Evolutionary conservation across 306 rosid species (phyloP), one percentile per base, ranked within the genome.

Genomic region (Senna tora): DNA sequence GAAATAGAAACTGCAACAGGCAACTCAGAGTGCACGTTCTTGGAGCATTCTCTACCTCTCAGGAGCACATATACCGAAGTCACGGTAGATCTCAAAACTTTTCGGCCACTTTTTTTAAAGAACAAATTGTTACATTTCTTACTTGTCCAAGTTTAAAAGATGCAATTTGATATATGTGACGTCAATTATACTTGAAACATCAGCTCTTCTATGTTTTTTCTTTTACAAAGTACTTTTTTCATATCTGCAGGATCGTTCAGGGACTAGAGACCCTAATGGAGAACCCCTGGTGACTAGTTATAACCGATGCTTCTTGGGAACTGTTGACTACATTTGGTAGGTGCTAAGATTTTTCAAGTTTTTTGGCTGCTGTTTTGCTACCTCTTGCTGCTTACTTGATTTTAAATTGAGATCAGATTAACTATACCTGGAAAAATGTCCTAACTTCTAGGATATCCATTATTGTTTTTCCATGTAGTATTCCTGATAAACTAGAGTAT

Each of bases 291-390:
- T 81, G 71, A 94, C 99, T 70, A 94, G 97, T 83, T 91, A 86
- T 76, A 65, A 94, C 65, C 81, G 80, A 53, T 64, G 91, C 80
- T 94, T 94, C 80, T 53, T 80, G 49, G 97, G 96, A 59, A 91
- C 97, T 5, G 97, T 94, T 56, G 98, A 91, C 82, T 94, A 94
- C 77, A 94, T 94, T 75, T 94, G 99, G 99, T 91, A 84, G 55
- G 80, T 73, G 45, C 52, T 46, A 83, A 69, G 45, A 43, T 38
- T 73, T 70, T 70, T 42, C 1, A 52, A 38, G 49, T 46, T 66
- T 72, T 73, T 73, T 73, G 54, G 38, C 64, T 54, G 19, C 51
- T 43, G 67, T 61, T 78, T 59, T 65, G 17, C 59, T 39, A 45
- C 33, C 20, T 42, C 1, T 17, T 58, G 50, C 54, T 69, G 43